Base-by-base conservation (phyloP, 192 early-diverging fungal species). In the Gorgonomyces haynaldii region DNA sequence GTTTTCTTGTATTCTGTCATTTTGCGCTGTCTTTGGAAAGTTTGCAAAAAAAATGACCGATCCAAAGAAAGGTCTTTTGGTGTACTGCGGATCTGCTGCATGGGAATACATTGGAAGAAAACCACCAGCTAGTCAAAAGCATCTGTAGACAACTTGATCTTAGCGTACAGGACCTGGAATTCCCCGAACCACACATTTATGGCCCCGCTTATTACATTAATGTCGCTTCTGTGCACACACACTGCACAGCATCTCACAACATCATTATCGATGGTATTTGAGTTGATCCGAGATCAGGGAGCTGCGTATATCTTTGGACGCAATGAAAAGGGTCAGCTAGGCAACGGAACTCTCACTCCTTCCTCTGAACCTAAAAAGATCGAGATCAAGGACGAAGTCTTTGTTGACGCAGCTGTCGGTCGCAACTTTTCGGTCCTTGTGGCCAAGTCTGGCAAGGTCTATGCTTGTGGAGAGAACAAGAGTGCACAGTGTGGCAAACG, bases 41-140 rank as follows among this genome's bases (percentile, higher is more conserved):
- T 24, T 61, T 10, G 34, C 16, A 29, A 42, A 37, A 52, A 12
- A n/a, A n/a, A n/a, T n/a, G n/a, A n/a, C n/a, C n/a, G n/a, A n/a
- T n/a, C n/a, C n/a, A n/a, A n/a, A n/a, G n/a, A n/a, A n/a, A n/a
- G n/a, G 17, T 57, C 17, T 34, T 34, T 41, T 41, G 39, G 39
- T 41, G 21, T 24, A 9, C 21, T 41, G 39, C 1, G 39, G 39
- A 41, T 41, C 39, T 19, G n/a, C 22, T 21, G 16, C 39, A 24
- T 41, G 39, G 39, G 39, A 41, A 4, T 41, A 13, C 6, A 41
- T 41, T 24, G 39, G 39, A 41, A 41, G 39, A 13, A 41, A 13
- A 19, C 6, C 39, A 10, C 17, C 39, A 41, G n/a, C 10, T 41
- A 19, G n/a, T 8, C 6, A 41, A 24, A 41, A 19, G 17, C 9